These are phyloP conservation scores for Cyclocybe aegerita DNA, from an alignment of 768 basidiomycete species.

Conservation along the genomic window DNA sequence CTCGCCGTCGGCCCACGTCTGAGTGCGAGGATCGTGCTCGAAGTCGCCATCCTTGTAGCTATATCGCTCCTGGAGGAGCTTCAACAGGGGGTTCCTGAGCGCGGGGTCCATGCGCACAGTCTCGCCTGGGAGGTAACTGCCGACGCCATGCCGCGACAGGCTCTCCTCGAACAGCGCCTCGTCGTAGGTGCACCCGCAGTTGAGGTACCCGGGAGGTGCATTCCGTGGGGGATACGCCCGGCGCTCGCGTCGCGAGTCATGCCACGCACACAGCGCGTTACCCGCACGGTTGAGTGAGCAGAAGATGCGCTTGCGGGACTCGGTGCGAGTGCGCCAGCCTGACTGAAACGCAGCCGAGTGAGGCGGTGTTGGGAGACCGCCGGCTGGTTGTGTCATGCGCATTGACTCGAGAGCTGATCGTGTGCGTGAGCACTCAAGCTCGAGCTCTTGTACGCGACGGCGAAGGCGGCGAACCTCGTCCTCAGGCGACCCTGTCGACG, in stretches of 20 bases:
- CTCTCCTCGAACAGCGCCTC: slow-evolving; percentile 88
- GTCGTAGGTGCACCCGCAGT: slow-evolving; percentile 84
- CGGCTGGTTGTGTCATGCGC: slow-evolving; percentile 12
- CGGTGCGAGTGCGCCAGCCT: slow-evolving; percentile 73
- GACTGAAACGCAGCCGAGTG: slow-evolving; percentile 50
- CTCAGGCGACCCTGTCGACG: slow-evolving; percentile 25
- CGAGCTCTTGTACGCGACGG: slow-evolving; percentile 60
- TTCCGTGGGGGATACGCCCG: slow-evolving; percentile 75
- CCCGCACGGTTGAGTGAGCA: slow-evolving; percentile 86
- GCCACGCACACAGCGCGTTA: slow-evolving; percentile 88
- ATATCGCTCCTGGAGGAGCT: slow-evolving; percentile 69
- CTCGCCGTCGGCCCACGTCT: slow-evolving; percentile 70
- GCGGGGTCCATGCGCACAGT: slow-evolving; percentile 88
- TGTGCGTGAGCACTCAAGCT: slow-evolving; percentile 54
- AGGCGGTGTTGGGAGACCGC: slow-evolving; percentile 31
- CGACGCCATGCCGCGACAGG: slow-evolving; percentile 74
- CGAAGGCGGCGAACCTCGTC: slow-evolving; percentile 57
- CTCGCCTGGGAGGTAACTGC: slow-evolving; percentile 82
- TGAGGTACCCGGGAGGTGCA: slow-evolving; percentile 75
- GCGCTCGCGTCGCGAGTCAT: slow-evolving; percentile 84
- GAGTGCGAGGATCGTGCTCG: slow-evolving; percentile 63
- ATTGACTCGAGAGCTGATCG: slow-evolving; percentile 32
- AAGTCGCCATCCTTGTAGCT: slow-evolving; percentile 86
- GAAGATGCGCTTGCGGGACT: slow-evolving; percentile 66
- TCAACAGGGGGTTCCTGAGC: slow-evolving; percentile 76